Percentiles rank a stretch among this genome's conserved stretches.
phyloP scores from a whole-genome alignment of 768 basidiomycete genomes.

The Porpolomopsis calyptriformis region DNA sequence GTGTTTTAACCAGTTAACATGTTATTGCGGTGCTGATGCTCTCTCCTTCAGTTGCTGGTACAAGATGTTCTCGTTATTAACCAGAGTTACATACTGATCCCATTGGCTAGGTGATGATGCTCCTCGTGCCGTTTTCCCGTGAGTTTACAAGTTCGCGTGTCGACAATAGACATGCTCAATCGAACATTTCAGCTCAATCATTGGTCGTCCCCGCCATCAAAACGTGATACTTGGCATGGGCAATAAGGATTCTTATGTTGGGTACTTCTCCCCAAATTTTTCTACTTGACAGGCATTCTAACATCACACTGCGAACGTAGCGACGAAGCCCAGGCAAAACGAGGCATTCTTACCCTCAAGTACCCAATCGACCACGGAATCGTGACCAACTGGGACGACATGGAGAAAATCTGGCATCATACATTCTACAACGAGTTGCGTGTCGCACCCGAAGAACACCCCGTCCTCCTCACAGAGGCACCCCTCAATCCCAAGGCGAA shows the following conservation, averaged over 20 bases:
- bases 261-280: slow-evolving; percentile 35
- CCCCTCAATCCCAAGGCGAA: slow-evolving; percentile 90
- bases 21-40: slow-evolving; percentile 10
- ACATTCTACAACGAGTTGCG: slow-evolving; percentile 95
- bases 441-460: slow-evolving; percentile 89
- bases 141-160: slow-evolving; percentile 25
- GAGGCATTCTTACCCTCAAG: slow-evolving; percentile 87
- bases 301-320: slow-evolving; percentile 26
- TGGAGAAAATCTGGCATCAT: slow-evolving; percentile 99
- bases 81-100: slow-evolving; percentile 12
- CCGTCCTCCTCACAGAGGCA: slow-evolving; percentile 83
- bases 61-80: slow-evolving; percentile 6
- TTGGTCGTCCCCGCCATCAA: slow-evolving; percentile 89
- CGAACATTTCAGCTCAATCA: slow-evolving; percentile 55
- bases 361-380: slow-evolving; percentile 93
- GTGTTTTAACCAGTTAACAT: slow-evolving; percentile 25
- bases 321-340: slow-evolving; percentile 89
- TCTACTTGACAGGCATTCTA: slow-evolving; percentile 1
- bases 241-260: slow-evolving; percentile 93
- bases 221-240: slow-evolving; percentile 98
- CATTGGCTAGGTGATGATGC: slow-evolving; percentile 63
- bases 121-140: slow-evolving; percentile 93
- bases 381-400: slow-evolving; percentile 98
- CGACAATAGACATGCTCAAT: slow-evolving; percentile 3
- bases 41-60: slow-evolving; percentile 51